A percentile compares a stretch with the other conserved stretches of the same genome.
Conservation (phyloP, 1,139 yeast genomes). For the Hemisphaericaspora xylanilytica region DNA sequence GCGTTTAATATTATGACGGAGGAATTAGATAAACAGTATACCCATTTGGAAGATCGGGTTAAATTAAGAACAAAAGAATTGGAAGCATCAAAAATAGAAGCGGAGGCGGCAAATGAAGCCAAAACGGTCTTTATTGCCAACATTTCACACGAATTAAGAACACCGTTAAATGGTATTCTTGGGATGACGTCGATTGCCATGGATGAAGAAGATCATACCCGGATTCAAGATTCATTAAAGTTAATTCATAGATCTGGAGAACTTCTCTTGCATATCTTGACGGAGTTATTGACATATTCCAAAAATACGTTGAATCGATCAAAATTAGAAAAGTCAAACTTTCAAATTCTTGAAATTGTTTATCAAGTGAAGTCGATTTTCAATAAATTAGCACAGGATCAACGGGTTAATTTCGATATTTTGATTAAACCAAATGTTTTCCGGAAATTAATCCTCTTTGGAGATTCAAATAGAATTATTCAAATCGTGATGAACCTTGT, state of each 20-base stretch:
- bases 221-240: constrained; percentile 64
- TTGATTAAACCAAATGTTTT: constrained; percentile 57
- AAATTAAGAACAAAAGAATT: constrained; percentile 81
- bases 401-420: constrained; percentile 62
- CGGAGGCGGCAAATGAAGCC: constrained; percentile 93
- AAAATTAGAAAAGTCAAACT: constrained; percentile 77
- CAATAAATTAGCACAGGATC: constrained; percentile 77
- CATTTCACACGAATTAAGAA: constrained; percentile 90
- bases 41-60: constrained; percentile 87
- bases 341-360: constrained; percentile 72
- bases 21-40: constrained; percentile 79
- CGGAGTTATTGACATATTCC: constrained; percentile 85
- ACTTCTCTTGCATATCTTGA: constrained; percentile 76
- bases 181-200: constrained; percentile 95
- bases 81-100: constrained; percentile 84
- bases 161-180: constrained; percentile 91
- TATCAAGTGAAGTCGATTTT: constrained; percentile 86
- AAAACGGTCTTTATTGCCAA: constrained; percentile 94
- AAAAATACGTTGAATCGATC: constrained; percentile 86
- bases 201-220: constrained; percentile 70
- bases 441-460: constrained; percentile 65
- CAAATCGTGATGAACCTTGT: constrained; percentile 87
- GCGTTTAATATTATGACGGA: constrained; percentile 91
- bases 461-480: constrained; percentile 82
- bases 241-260: constrained; percentile 88